Percentiles rank a stretch among this genome's conserved stretches.
phyloP scores from a whole-genome alignment of 257 asterid species.

The Primulina tabacum region DNA sequence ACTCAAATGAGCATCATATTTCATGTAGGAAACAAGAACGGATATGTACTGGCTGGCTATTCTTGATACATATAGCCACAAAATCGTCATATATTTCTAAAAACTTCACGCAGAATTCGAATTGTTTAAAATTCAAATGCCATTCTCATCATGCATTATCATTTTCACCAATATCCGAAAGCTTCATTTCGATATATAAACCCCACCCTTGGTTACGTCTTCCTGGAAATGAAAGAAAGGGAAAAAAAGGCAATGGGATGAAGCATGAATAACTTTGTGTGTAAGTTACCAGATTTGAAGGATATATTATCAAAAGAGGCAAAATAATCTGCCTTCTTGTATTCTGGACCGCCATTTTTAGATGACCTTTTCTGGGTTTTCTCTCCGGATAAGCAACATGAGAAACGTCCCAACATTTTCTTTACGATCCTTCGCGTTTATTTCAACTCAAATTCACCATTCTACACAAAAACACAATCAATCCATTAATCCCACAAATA shows the following conservation, averaged over 20 bases:
- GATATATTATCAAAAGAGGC: not conserved
- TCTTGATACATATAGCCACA: no score
- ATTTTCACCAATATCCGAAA: no score
- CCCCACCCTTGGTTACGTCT: no score
- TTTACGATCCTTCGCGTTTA: not conserved
- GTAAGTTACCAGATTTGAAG: not conserved
- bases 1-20: not conserved
- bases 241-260: not conserved
- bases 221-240: no score
- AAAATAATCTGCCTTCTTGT: not conserved
- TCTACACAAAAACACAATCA: not conserved
- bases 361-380: not conserved
- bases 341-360: not conserved
- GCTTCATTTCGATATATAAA: no score
- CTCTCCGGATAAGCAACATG: not conserved
- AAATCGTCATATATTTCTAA: no score
- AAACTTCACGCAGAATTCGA: no score
- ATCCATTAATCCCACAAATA: not conserved
- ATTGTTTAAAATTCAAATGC: not conserved
- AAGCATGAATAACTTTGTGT: not conserved
- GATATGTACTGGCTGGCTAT: no score
- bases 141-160: no score
- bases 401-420: not conserved
- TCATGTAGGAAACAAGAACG: no score
- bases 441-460: not conserved